These are phyloP conservation scores for Gamsiella multidivaricata DNA, from an alignment of 192 early-diverging fungal genomes.

Conservation along the genomic window DNA sequence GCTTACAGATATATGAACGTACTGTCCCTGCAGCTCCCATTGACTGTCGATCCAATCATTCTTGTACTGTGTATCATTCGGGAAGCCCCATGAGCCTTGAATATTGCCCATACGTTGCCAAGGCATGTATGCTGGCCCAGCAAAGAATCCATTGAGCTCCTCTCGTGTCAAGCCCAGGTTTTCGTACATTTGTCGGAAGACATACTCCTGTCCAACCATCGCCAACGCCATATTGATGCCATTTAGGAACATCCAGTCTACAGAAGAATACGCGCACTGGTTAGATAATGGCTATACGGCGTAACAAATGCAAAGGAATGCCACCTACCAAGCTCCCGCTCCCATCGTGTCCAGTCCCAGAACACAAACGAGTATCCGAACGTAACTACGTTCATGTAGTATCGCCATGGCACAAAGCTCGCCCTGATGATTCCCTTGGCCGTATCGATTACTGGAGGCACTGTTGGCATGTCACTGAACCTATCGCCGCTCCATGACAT, in stretches of 20 bases:
- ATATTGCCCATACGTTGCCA: constrained; percentile 54
- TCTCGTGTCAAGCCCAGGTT: constrained; percentile 15
- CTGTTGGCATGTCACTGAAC: constrained; percentile 21
- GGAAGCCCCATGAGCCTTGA: constrained; percentile 30
- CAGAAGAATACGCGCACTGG: too few relatives aligned
- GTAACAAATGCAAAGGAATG: not conserved
- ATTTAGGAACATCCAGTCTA: constrained; percentile 54
- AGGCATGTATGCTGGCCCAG: constrained; percentile 43
- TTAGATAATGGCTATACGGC: too few relatives aligned
- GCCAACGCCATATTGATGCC: constrained; percentile 47
- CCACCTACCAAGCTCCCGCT: constrained; percentile 38
- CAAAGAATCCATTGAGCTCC: constrained; percentile 25
- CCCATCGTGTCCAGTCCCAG: constrained; percentile 52
- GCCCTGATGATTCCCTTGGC: constrained; percentile 11
- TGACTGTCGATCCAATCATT: constrained; percentile 51
- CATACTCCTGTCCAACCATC: constrained; percentile 48
- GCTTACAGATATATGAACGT: not conserved
- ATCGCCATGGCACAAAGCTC: constrained; percentile 48
- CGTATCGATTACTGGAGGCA: constrained; percentile 8
- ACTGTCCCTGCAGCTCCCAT: constrained; percentile 45
- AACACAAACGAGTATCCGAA: constrained; percentile 48
- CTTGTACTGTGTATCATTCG: constrained; percentile 26
- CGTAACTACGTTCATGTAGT: constrained; percentile 54
- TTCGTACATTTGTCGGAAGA: constrained; percentile 43
- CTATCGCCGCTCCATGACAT: constrained; percentile 53